phyloP scores from a whole-genome alignment of 208 protist species.

The Acanthamoeba healyi region DNA sequence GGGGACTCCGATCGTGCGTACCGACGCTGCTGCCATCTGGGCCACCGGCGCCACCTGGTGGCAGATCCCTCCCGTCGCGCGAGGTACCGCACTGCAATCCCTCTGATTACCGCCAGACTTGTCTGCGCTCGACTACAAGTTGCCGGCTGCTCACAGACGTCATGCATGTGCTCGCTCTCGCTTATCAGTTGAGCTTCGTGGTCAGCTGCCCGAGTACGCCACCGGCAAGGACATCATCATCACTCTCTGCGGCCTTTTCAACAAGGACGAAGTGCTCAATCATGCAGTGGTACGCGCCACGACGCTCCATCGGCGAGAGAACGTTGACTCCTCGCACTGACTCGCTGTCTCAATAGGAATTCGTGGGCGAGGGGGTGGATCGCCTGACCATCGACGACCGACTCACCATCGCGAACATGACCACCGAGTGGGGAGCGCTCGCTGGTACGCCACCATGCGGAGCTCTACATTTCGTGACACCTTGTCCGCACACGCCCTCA shows the following conservation, averaged over 20 bases:
- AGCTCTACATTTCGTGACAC: too few species aligned
- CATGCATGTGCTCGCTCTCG: not conserved
- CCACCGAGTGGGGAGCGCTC: conserved; percentile 90
- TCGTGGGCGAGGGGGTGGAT: conserved; percentile 79
- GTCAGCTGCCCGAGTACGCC: conserved; percentile 83
- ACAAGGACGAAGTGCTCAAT: conserved; percentile 87
- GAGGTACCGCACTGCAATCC: conserved; percentile 68
- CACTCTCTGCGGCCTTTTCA: conserved; percentile 89
- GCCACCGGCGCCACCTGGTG: conserved; percentile 90
- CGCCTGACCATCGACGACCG: conserved; percentile 88
- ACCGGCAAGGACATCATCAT: conserved; percentile 92
- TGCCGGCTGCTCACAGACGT: not conserved
- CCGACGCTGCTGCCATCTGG: conserved; percentile 91
- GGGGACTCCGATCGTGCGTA: conserved; percentile 90
- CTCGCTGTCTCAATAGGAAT: conserved; percentile 84
- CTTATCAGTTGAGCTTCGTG: conserved; percentile 78
- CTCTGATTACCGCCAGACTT: too few species aligned
- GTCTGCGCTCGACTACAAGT: not conserved
- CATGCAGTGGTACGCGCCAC: conserved; percentile 56
- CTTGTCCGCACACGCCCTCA: not conserved
- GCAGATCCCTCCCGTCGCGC: conserved; percentile 87
- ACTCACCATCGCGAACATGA: conserved; percentile 91
- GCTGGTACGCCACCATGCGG: conserved; percentile 44
- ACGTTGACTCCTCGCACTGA: not conserved
- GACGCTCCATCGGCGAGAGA: too few species aligned